A percentile compares a stretch with the other conserved stretches of the same genome.
phyloP scores from a whole-genome alignment of 176 grass and related monocot genomes.

The Pontederia crassipes region DNA sequence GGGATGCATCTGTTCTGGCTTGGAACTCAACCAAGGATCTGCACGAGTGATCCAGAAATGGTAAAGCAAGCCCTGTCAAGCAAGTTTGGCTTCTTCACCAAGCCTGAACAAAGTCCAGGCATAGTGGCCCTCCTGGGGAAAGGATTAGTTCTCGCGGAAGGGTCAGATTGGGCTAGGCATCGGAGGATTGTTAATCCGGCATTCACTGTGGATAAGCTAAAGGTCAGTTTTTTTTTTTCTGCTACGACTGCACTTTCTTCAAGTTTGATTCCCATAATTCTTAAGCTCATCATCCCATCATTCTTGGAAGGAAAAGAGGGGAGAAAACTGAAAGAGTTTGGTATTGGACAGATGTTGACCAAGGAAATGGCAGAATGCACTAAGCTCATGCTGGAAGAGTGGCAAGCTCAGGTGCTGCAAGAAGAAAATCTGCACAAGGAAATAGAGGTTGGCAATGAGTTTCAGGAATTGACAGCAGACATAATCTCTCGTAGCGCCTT shows the following conservation, averaged over 20 bases:
- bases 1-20: slow-evolving; percentile 40
- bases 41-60: slow-evolving; percentile 28
- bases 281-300: too few relatives aligned
- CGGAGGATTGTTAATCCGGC: slow-evolving; percentile 7
- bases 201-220: slow-evolving; percentile 6
- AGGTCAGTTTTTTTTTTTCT: background rate
- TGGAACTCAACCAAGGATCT: slow-evolving; percentile 24
- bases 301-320: too few relatives aligned
- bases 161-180: slow-evolving; percentile 45
- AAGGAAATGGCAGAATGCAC: slow-evolving; percentile 9
- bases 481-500: background rate
- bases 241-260: too few relatives aligned
- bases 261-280: background rate
- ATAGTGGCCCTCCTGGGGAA: slow-evolving; percentile 36
- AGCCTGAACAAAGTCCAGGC: background rate
- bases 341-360: background rate
- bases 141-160: slow-evolving; percentile 33
- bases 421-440: background rate
- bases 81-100: slow-evolving; percentile 23
- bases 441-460: background rate
- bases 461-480: background rate
- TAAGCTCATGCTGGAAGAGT: background rate
- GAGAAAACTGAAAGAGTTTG: too few relatives aligned
- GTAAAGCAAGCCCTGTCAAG: slow-evolving; percentile 31
- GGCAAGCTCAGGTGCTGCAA: background rate